Conservation (phyloP, 2,329 filamentous ascomycete genomes). For the Neonectria hederae region DNA sequence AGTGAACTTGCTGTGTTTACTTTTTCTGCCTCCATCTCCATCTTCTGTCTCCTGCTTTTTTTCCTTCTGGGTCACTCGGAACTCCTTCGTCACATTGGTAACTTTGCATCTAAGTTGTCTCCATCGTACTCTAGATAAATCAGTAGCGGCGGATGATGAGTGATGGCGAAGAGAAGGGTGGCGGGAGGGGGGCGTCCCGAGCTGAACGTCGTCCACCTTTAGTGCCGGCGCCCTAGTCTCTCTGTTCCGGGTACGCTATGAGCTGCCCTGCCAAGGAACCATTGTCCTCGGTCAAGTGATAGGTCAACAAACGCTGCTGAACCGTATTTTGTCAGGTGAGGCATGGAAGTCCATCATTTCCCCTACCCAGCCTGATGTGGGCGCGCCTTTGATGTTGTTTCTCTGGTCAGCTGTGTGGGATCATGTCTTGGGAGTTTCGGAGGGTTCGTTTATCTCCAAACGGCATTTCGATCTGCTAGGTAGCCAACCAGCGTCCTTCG, state of each 20-base stretch:
- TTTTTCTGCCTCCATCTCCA: not conserved
- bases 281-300: constrained; percentile 10
- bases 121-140: not conserved
- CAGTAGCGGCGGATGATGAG: not conserved
- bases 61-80: not conserved
- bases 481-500: constrained; percentile 34
- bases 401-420: constrained; percentile 4
- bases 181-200: constrained; percentile 1
- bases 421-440: not conserved
- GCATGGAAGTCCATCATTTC: constrained; percentile 4
- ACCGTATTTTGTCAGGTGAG: constrained; percentile 6
- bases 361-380: constrained; percentile 1
- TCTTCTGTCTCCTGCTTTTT: not conserved
- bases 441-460: constrained; percentile 36
- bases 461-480: constrained; percentile 32
- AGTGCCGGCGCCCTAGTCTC: not conserved
- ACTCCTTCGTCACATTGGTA: not conserved
- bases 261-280: constrained; percentile 8
- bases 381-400: not conserved
- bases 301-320: constrained; percentile 12
- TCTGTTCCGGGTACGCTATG: constrained; percentile 15
- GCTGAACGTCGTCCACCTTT: constrained; percentile 1
- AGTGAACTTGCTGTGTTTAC: not conserved
- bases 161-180: not conserved
- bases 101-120: not conserved